phyloP scores from a whole-genome alignment of 805 yeast species.

The Wickerhamomyces queroliae region DNA sequence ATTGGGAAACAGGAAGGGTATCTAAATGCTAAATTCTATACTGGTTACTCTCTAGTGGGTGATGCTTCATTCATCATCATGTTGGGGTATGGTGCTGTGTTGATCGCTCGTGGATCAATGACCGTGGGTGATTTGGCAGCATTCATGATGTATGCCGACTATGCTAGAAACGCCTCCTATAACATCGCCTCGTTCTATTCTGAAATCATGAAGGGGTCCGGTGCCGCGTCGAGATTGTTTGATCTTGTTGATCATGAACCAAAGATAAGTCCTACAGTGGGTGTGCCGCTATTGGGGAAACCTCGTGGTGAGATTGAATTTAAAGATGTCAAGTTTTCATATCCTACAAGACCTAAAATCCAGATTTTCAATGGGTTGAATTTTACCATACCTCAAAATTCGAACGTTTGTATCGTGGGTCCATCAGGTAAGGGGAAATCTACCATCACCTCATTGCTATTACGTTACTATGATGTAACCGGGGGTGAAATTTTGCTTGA shows the following conservation, averaged over 20 bases:
- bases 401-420: slow-evolving; percentile 73
- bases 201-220: slow-evolving; percentile 96
- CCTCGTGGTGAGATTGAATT: slow-evolving; percentile 51
- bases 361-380: slow-evolving; percentile 43
- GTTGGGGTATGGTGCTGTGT: slow-evolving; percentile 72
- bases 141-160: slow-evolving; percentile 92
- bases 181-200: slow-evolving; percentile 92
- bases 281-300: slow-evolving; percentile 35
- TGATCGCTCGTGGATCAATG: slow-evolving; percentile 70
- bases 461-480: slow-evolving; percentile 46
- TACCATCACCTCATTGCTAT: slow-evolving; percentile 57
- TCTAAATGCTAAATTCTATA: slow-evolving; percentile 70
- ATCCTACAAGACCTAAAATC: slow-evolving; percentile 83
- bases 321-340: slow-evolving; percentile 62
- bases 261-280: slow-evolving; percentile 57
- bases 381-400: slow-evolving; percentile 46
- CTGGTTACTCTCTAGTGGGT: slow-evolving; percentile 80
- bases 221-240: slow-evolving; percentile 90
- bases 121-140: slow-evolving; percentile 90
- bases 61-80: slow-evolving; percentile 73
- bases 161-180: slow-evolving; percentile 84
- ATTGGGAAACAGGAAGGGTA: slow-evolving; percentile 78
- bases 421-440: slow-evolving; percentile 92
- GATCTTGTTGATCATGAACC: slow-evolving; percentile 81
- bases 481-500: slow-evolving; percentile 44